Conservation (phyloP, 257 asterid genomes). For the Voacanga thouarsii region DNA sequence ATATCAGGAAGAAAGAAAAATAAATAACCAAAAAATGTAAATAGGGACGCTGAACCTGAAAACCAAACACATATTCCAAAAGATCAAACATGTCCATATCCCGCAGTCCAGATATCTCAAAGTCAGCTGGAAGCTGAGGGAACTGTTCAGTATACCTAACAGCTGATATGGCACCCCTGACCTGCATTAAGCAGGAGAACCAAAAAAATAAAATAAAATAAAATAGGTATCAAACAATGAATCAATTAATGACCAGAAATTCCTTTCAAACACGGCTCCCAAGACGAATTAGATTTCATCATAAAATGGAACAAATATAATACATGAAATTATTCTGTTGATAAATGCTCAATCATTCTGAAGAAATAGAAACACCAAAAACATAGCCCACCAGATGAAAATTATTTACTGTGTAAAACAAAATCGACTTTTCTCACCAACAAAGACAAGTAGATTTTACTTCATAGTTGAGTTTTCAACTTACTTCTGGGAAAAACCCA, state of each 20-base stretch:
- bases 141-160: constrained; percentile 70
- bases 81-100: constrained; percentile 91
- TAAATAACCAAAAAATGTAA: background rate
- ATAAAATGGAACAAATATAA: background rate
- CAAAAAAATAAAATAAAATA: background rate
- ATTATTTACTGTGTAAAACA: background rate
- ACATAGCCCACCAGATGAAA: background rate
- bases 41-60: constrained; percentile 58
- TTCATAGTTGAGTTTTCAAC: constrained; percentile 16
- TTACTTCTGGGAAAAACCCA: constrained; percentile 92
- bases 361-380: background rate
- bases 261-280: constrained; percentile 1
- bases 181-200: constrained; percentile 42
- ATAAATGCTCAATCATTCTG: background rate
- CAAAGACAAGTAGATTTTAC: background rate
- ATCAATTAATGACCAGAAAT: constrained; percentile 9
- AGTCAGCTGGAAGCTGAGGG: constrained; percentile 74
- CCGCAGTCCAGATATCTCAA: constrained; percentile 65
- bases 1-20: background rate
- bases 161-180: constrained; percentile 83
- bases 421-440: background rate
- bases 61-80: constrained; percentile 85
- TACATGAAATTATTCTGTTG: background rate
- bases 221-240: constrained; percentile 5
- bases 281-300: background rate